A percentile compares a stretch with the other conserved stretches of the same genome.
Evolutionary conservation across 164 flowering plant genomes (phyloP).

Genomic region (Taxillus chinensis): DNA sequence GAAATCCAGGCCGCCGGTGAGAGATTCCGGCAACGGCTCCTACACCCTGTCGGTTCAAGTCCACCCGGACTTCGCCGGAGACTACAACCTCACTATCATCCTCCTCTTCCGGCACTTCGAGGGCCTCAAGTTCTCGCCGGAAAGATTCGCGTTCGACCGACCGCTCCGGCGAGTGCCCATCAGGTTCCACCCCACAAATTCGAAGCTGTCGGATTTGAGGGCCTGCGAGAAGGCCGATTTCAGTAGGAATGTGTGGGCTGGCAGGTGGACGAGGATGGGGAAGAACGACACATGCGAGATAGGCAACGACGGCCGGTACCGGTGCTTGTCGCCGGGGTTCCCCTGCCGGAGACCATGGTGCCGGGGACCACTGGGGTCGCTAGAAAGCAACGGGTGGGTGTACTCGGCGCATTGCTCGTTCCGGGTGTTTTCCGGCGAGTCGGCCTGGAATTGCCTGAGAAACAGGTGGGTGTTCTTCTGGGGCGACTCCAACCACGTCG

Average conservation of each 20-base stretch:
- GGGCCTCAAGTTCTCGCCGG: constrained; percentile 61
- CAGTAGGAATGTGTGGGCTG: constrained; percentile 49
- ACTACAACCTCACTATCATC: constrained; percentile 48
- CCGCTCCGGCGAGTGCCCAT: constrained; percentile 40
- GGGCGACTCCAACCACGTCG: constrained; percentile 99
- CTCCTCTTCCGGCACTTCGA: constrained; percentile 67
- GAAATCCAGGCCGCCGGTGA: constrained; percentile 76
- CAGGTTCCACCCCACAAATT: constrained; percentile 18
- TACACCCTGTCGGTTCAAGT: constrained; percentile 66
- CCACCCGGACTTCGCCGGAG: constrained; percentile 69
- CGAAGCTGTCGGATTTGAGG: constrained; percentile 29
- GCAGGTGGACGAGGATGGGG: constrained; percentile 82
- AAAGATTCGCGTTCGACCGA: constrained; percentile 36
- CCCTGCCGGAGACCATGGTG: constrained; percentile 80
- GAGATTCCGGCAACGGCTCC: constrained; percentile 68
- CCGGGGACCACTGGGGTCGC: constrained; percentile 47
- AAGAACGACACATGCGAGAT: constrained; percentile 57
- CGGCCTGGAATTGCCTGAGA: constrained; percentile 83
- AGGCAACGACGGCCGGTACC: constrained; percentile 62
- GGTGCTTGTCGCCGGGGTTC: constrained; percentile 40
- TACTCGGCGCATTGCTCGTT: constrained; percentile 87
- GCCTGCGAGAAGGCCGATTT: constrained; percentile 52
- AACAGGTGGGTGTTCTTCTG: constrained; percentile 91
- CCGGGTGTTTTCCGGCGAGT: constrained; percentile 31
- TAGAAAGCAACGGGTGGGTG: constrained; percentile 99